These are phyloP conservation scores for Fomitopsis schrenkii DNA, from an alignment of 1,284 basidiomycete genomes.

Conservation along the genomic window DNA sequence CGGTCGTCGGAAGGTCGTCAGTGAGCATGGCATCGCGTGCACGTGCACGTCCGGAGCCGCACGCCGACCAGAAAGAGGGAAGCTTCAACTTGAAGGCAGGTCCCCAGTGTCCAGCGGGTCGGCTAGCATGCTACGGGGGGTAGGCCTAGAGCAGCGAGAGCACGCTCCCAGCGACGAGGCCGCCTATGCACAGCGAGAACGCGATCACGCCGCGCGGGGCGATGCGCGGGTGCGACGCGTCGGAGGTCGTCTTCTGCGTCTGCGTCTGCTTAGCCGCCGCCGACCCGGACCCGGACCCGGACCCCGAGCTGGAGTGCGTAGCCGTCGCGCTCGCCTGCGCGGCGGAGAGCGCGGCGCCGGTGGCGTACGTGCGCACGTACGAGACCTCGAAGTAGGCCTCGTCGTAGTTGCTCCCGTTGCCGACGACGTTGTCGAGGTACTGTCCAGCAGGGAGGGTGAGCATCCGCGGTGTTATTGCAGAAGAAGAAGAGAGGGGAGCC, in stretches of 20 bases:
- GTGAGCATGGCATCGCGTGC: not conserved
- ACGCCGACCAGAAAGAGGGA: not conserved
- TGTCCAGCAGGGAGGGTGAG: slow-evolving; percentile 6
- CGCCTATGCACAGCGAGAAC: not conserved
- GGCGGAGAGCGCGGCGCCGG: slow-evolving; percentile 13
- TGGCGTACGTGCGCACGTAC: slow-evolving; percentile 45
- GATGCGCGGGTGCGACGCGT: not conserved
- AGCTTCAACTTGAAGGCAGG: not conserved
- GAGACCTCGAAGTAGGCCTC: slow-evolving; percentile 51
- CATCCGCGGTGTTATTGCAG: not conserved
- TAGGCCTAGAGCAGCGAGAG: not conserved
- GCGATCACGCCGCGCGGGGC: not conserved
- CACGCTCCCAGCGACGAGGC: not conserved
- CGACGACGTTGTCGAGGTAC: slow-evolving; percentile 53
- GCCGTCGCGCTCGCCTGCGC: not conserved
- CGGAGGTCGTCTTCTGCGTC: not conserved
- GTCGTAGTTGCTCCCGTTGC: slow-evolving; percentile 49
- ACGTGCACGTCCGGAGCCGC: not conserved
- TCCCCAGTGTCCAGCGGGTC: not conserved
- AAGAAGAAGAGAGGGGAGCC: not conserved
- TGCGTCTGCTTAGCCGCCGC: not conserved
- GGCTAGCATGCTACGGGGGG: not conserved
- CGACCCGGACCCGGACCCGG: too few species aligned
- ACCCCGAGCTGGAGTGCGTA: too few species aligned
- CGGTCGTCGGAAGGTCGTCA: not conserved